Evolutionary conservation across 257 asterid genomes (phyloP).

Genomic region (Eucommia ulmoides): DNA sequence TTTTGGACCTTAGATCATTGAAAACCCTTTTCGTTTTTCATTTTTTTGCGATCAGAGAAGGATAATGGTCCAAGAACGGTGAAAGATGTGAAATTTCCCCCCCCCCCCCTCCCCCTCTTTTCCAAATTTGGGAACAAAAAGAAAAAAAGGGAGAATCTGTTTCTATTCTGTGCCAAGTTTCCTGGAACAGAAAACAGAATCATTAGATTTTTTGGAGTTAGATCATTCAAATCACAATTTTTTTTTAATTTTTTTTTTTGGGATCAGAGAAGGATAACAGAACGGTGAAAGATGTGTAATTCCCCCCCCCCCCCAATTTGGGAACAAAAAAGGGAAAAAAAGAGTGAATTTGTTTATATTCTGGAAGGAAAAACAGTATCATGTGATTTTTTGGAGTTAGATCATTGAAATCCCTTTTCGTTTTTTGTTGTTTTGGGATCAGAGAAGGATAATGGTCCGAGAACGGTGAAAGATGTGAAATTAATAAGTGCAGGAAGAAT

Average conservation of each 20-base stretch:
- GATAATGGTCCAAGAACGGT: not conserved
- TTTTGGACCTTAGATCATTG: not conserved
- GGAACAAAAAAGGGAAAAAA: too few species aligned
- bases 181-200: not conserved
- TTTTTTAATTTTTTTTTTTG: not conserved
- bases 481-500: not conserved
- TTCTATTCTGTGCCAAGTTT: not conserved
- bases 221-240: not conserved
- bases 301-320: too few species aligned
- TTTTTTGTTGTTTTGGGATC: not conserved
- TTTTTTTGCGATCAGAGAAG: not conserved
- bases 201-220: not conserved
- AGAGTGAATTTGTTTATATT: too few species aligned
- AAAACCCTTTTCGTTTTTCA: not conserved
- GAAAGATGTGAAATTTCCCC: conserved; percentile 1
- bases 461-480: not conserved
- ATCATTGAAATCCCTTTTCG: not conserved
- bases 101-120: too few species aligned
- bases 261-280: not conserved
- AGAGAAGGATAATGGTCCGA: conserved; percentile 1
- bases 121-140: too few species aligned
- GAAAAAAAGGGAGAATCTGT: too few species aligned
- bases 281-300: too few species aligned
- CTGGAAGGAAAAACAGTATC: too few species aligned
- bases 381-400: too few species aligned